Conservation (phyloP, 139 green algal genomes). For the Chlorella sp. region DNA sequence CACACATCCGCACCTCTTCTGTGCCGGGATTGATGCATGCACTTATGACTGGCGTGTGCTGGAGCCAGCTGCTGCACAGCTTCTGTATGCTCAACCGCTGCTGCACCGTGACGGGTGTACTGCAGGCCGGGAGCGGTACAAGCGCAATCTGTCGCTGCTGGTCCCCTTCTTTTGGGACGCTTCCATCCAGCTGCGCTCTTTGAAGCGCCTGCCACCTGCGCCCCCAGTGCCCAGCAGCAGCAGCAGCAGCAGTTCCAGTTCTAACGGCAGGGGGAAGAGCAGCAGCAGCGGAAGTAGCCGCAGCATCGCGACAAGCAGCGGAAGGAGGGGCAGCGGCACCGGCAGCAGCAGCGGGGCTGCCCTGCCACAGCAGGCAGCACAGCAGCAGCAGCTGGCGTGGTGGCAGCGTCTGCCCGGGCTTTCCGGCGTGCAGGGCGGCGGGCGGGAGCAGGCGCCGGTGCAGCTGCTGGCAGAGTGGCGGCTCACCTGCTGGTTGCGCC, state of each 20-base stretch:
- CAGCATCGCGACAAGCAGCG: constrained; percentile 10
- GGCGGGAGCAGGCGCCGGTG: not conserved
- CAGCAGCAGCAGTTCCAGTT: not conserved
- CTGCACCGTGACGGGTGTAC: not conserved
- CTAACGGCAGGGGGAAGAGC: not conserved
- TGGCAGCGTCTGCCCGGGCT: not conserved
- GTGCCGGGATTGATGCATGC: too few species aligned
- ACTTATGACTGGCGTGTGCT: too few species aligned
- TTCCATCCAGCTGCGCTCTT: constrained; percentile 41
- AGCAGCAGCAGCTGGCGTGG: not conserved
- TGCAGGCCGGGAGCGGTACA: constrained; percentile 63
- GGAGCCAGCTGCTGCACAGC: too few species aligned
- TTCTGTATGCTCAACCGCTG: not conserved
- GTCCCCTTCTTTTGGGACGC: constrained; percentile 62
- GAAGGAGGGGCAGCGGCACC: not conserved
- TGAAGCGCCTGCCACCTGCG: constrained; percentile 25
- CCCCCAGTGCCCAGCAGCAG: not conserved
- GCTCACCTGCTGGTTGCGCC: constrained; percentile 51
- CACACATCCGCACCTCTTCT: too few species aligned
- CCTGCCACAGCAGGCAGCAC: not conserved
- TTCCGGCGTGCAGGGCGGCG: not conserved
- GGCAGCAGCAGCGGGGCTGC: not conserved
- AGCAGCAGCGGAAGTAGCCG: not conserved
- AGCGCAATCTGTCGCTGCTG: constrained; percentile 68
- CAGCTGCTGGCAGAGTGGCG: constrained; percentile 53